Percentiles rank a stretch among this genome's conserved stretches.
These are phyloP conservation scores for Fusarium abutilonis DNA, from an alignment of 2,329 filamentous ascomycete genomes.

Conservation along the genomic window DNA sequence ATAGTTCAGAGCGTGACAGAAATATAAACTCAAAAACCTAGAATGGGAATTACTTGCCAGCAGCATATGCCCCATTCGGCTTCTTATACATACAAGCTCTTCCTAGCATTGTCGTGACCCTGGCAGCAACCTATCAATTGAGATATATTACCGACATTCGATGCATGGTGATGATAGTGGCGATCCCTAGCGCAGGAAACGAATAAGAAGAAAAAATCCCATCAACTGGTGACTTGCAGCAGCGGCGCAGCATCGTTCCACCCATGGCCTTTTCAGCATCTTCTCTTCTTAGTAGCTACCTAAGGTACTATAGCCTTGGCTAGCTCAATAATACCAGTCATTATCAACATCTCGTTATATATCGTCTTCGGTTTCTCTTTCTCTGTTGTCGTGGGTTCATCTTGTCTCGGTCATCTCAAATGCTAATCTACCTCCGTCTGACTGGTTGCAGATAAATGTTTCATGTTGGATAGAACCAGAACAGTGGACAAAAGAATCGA, in stretches of 20 bases:
- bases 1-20: neutral
- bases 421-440: neutral
- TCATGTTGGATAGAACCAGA: constrained; percentile 3
- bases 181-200: constrained; percentile 15
- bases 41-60: neutral
- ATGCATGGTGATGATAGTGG: constrained; percentile 16
- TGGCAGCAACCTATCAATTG: constrained; percentile 17
- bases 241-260: constrained; percentile 20
- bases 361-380: neutral
- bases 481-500: constrained; percentile 4
- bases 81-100: constrained; percentile 20
- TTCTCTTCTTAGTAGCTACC: constrained; percentile 8
- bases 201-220: constrained; percentile 6
- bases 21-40: neutral
- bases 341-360: constrained; percentile 6
- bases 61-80: neutral
- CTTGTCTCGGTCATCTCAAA: neutral
- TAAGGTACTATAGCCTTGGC: constrained; percentile 2
- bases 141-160: constrained; percentile 19
- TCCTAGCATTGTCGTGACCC: constrained; percentile 15
- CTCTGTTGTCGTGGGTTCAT: neutral
- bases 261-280: neutral
- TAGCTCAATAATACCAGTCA: constrained; percentile 3
- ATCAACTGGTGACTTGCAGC: constrained; percentile 1
- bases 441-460: constrained; percentile 3